phyloP scores from a whole-genome alignment of 2,329 filamentous ascomycete species.

The Seiridium cupressi region DNA sequence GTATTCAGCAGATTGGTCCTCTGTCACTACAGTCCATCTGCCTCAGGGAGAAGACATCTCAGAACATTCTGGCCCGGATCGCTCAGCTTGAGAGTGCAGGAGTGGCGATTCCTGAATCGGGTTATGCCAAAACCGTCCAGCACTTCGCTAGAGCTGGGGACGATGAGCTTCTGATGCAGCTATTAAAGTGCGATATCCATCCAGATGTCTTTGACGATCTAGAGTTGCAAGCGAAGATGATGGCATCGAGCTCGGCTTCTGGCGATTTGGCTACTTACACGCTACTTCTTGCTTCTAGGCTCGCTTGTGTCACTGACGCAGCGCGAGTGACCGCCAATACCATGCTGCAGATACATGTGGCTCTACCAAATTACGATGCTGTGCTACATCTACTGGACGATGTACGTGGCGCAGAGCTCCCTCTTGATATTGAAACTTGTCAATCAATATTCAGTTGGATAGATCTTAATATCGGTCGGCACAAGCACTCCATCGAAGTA shows the following conservation, averaged over 20 bases:
- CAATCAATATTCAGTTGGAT: conserved; percentile 22
- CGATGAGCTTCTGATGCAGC: conserved; percentile 41
- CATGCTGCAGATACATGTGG: conserved; percentile 28
- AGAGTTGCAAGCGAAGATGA: conserved; percentile 36
- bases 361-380: conserved; percentile 20
- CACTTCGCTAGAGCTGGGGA: conserved; percentile 60
- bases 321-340: conserved; percentile 29
- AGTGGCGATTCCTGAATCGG: conserved; percentile 60
- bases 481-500: conserved; percentile 3
- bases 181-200: conserved; percentile 51
- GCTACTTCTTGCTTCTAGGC: conserved; percentile 43
- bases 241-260: conserved; percentile 29
- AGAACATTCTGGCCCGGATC: conserved; percentile 58
- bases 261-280: conserved; percentile 40
- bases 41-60: conserved; percentile 56
- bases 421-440: conserved; percentile 27
- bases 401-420: conserved; percentile 32
- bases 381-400: conserved; percentile 34
- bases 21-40: conserved; percentile 76
- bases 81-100: conserved; percentile 58
- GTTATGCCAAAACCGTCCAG: conserved; percentile 65
- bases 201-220: conserved; percentile 54
- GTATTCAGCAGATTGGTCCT: conserved; percentile 70
- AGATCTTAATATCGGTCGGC: neutral
- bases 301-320: conserved; percentile 28